Percentiles rank a stretch among this genome's conserved stretches.
Evolutionary conservation across 345 rosid genomes (phyloP).

Genomic region (Linum trigynum): DNA sequence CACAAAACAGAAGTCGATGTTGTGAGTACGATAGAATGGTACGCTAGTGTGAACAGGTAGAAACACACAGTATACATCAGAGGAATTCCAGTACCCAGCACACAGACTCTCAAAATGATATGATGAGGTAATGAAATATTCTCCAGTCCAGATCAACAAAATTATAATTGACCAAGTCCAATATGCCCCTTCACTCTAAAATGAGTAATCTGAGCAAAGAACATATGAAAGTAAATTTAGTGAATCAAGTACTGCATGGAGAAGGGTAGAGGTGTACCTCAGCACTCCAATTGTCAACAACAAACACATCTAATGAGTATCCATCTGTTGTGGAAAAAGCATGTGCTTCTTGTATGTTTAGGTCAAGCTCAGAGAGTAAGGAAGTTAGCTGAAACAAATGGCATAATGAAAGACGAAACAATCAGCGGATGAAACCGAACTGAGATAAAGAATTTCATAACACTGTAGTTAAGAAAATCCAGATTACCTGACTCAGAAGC

Average conservation of each 20-base stretch:
- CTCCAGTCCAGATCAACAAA: background rate
- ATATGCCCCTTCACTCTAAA: background rate
- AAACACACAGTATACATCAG: too few relatives aligned
- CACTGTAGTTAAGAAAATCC: constrained; percentile 1
- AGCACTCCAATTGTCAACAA: background rate
- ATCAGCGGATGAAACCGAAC: constrained; percentile 11
- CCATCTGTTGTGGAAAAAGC: constrained; percentile 1
- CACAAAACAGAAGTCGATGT: background rate
- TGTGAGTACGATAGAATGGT: background rate
- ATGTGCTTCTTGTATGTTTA: constrained; percentile 5
- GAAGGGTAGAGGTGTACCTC: background rate
- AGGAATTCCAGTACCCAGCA: background rate
- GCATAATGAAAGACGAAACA: background rate
- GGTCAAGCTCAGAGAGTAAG: background rate
- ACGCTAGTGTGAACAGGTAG: background rate
- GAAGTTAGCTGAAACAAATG: background rate
- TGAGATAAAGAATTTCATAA: constrained; percentile 2
- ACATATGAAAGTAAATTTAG: background rate
- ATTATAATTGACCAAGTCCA: background rate
- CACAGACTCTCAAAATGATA: background rate
- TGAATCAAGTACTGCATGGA: background rate
- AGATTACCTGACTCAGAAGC: constrained; percentile 52
- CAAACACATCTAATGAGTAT: constrained; percentile 1
- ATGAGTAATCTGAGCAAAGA: background rate
- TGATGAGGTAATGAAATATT: background rate